phyloP scores from a whole-genome alignment of 768 basidiomycete species.

The Rubroboletus satanas region DNA sequence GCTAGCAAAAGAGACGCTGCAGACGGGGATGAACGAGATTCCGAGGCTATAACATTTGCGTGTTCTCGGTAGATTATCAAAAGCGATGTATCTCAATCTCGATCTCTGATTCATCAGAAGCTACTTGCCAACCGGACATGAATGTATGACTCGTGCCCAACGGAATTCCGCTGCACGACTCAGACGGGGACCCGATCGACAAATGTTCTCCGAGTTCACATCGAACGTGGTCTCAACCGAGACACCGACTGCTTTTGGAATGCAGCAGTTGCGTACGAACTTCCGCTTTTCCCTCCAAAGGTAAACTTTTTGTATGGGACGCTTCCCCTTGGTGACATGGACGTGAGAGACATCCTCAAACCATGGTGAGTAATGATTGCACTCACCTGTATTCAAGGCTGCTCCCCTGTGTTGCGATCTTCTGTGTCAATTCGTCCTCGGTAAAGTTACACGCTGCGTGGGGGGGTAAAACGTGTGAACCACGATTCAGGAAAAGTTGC shows the following conservation, averaged over 20 bases:
- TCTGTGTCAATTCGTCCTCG: constrained; percentile 61
- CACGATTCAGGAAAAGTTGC: constrained; percentile 19
- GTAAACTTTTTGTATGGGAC: constrained; percentile 68
- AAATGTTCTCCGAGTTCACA: too few relatives aligned
- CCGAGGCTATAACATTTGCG: constrained; percentile 22
- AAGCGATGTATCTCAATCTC: background rate
- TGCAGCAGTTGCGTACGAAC: constrained; percentile 64
- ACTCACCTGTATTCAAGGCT: constrained; percentile 64
- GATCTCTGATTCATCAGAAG: background rate
- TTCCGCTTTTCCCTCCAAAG: constrained; percentile 77
- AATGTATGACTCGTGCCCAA: background rate
- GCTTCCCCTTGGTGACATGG: constrained; percentile 48
- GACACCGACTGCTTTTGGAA: constrained; percentile 44
- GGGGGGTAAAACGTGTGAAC: background rate
- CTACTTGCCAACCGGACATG: background rate
- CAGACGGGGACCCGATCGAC: background rate
- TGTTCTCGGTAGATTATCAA: background rate
- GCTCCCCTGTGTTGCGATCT: constrained; percentile 46
- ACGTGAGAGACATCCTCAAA: background rate
- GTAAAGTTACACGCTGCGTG: constrained; percentile 78
- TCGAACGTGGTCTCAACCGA: background rate
- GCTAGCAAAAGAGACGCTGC: constrained; percentile 67
- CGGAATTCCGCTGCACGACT: background rate
- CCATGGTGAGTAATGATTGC: background rate
- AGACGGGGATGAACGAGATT: constrained; percentile 57